Evolutionary conservation across 2,329 filamentous ascomycete species (phyloP).

Genomic region (Pseudogymnoascus sp.): DNA sequence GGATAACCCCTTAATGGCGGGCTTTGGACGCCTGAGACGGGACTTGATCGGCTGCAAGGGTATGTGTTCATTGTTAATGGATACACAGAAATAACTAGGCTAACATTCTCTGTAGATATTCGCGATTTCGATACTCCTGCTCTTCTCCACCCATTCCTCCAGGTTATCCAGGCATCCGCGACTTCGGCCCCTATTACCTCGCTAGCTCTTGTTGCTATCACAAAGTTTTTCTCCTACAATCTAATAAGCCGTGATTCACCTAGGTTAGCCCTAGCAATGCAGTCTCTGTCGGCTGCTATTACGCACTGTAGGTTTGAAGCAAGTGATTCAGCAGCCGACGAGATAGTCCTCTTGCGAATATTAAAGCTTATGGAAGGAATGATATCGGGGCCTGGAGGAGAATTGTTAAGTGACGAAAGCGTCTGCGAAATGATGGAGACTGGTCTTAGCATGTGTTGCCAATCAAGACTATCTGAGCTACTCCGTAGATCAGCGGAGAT

Average conservation of each 20-base stretch:
- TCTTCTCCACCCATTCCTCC: conserved; percentile 85
- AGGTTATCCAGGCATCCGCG: conserved; percentile 92
- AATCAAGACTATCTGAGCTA: conserved; percentile 82
- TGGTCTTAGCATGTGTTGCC: conserved; percentile 92
- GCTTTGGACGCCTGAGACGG: conserved; percentile 80
- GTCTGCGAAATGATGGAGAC: conserved; percentile 99
- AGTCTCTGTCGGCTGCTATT: conserved; percentile 85
- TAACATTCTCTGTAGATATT: conserved; percentile 55
- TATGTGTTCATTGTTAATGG: conserved; percentile 28
- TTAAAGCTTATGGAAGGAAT: conserved; percentile 97
- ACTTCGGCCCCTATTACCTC: conserved; percentile 96
- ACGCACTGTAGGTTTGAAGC: conserved; percentile 98
- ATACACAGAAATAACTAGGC: conserved; percentile 13
- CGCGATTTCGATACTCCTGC: conserved; percentile 80
- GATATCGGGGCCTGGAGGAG: conserved; percentile 86
- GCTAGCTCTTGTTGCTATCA: conserved; percentile 83
- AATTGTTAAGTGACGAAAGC: conserved; percentile 93
- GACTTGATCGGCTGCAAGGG: conserved; percentile 81
- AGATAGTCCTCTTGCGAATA: conserved; percentile 90
- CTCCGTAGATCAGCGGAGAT: conserved; percentile 87
- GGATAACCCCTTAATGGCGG: conserved; percentile 92
- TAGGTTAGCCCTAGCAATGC: conserved; percentile 86
- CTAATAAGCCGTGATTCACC: conserved; percentile 79
- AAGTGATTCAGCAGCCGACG: conserved; percentile 87
- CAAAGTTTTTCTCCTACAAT: conserved; percentile 93